These are phyloP conservation scores for Acrocalymma vagum DNA, from an alignment of 2,329 filamentous ascomycete species.

Conservation along the genomic window DNA sequence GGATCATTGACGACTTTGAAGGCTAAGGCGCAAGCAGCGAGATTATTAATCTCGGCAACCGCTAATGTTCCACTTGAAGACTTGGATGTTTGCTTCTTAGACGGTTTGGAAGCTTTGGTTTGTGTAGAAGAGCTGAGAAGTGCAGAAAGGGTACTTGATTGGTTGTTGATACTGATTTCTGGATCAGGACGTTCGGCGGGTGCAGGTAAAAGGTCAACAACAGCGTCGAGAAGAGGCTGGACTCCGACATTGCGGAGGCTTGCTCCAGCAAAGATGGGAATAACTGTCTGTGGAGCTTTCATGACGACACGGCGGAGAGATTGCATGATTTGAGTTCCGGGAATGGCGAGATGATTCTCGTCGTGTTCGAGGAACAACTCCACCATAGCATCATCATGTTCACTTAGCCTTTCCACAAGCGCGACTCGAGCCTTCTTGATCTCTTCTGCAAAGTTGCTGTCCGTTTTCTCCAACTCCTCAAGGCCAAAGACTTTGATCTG, in stretches of 20 bases:
- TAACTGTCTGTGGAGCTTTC: constrained; percentile 73
- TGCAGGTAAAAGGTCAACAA: constrained; percentile 86
- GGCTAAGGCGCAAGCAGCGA: constrained; percentile 74
- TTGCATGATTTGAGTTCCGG: constrained; percentile 71
- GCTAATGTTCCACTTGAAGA: constrained; percentile 12
- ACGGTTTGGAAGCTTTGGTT: constrained; percentile 17
- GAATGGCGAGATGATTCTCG: constrained; percentile 74
- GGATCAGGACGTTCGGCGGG: constrained; percentile 82
- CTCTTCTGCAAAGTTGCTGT: constrained; percentile 67
- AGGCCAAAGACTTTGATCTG: constrained; percentile 65
- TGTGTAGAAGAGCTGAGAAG: constrained; percentile 49
- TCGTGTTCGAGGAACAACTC: constrained; percentile 83
- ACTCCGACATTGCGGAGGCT: constrained; percentile 95
- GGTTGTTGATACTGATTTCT: constrained; percentile 73
- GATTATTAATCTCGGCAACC: constrained; percentile 61
- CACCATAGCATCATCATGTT: constrained; percentile 86
- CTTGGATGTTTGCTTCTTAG: constrained; percentile 25
- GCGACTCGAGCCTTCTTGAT: constrained; percentile 78
- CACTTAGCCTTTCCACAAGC: constrained; percentile 84
- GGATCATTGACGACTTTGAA: constrained; percentile 96
- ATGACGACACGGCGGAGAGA: constrained; percentile 78
- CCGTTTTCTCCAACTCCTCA: constrained; percentile 59
- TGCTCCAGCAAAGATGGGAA: constrained; percentile 89
- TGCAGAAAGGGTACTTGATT: constrained; percentile 62
- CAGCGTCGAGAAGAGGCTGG: constrained; percentile 86